Conservation (phyloP, 2,329 filamentous ascomycete genomes). For the Aspergillus cejpii region DNA sequence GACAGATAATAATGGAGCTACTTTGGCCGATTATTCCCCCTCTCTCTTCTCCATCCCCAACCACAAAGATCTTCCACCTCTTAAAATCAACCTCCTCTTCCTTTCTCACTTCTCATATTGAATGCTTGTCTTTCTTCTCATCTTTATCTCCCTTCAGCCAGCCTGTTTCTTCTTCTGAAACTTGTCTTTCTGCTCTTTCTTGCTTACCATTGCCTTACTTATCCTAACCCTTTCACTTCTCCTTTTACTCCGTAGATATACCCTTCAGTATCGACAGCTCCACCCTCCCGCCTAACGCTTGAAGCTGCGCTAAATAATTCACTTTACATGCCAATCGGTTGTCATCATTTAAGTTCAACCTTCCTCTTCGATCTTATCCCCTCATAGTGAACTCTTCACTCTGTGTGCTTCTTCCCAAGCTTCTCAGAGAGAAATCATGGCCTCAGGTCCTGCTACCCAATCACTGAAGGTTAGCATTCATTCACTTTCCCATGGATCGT, state of each 20-base stretch:
- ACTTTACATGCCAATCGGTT: not conserved
- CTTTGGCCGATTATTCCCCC: not conserved
- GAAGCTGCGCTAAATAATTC: not conserved
- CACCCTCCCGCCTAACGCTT: not conserved
- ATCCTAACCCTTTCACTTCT: not conserved
- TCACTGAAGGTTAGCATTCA: constrained; percentile 69
- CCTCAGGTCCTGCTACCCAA: constrained; percentile 78
- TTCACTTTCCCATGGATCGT: constrained; percentile 5
- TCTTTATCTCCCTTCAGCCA: not conserved
- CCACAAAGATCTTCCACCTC: not conserved
- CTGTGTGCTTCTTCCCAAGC: constrained; percentile 17
- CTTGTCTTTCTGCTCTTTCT: not conserved
- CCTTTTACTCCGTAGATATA: not conserved
- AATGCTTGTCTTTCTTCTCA: not conserved
- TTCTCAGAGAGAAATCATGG: constrained; percentile 44
- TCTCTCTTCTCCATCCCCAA: not conserved
- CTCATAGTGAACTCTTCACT: constrained; percentile 7
- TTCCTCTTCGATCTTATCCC: constrained; percentile 6
- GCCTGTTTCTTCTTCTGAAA: not conserved
- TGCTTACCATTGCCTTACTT: not conserved
- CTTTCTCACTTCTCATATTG: constrained; percentile 1
- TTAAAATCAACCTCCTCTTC: not conserved
- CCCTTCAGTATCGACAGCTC: constrained; percentile 1
- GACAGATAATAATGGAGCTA: not conserved
- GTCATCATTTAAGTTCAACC: not conserved